These are phyloP conservation scores for Aspergillus heteromorphus DNA, from an alignment of 495 filamentous ascomycete genomes.

Conservation along the genomic window DNA sequence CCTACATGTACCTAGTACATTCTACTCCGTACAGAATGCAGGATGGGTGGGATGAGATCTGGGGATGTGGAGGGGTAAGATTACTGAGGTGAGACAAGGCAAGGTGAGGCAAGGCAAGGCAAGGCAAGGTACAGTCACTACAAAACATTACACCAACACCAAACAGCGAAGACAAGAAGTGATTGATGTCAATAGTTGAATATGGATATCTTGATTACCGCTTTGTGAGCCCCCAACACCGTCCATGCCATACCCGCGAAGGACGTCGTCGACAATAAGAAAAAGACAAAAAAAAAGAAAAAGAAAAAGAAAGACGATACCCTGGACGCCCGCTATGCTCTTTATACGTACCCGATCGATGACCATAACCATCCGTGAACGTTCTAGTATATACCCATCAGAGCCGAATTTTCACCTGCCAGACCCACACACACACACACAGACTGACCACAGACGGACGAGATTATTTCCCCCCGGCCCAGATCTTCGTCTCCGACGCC, in stretches of 20 bases:
- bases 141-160: too few species aligned
- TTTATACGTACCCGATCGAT: conserved; percentile 6
- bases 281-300: neutral
- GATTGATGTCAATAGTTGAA: neutral
- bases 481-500: conserved; percentile 34
- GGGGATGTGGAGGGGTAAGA: too few species aligned
- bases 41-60: too few species aligned
- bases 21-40: too few species aligned
- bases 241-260: conserved; percentile 7
- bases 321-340: conserved; percentile 9
- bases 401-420: neutral
- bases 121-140: too few species aligned
- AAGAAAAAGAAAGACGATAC: neutral
- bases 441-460: too few species aligned
- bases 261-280: neutral
- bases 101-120: too few species aligned
- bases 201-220: neutral
- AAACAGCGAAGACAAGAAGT: too few species aligned
- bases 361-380: neutral
- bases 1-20: too few species aligned
- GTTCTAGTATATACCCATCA: neutral
- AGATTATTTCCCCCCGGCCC: conserved; percentile 22
- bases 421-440: too few species aligned
- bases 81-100: too few species aligned
- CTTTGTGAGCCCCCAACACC: conserved; percentile 5